phyloP scores from a whole-genome alignment of 2,329 filamentous ascomycete genomes.

The Fusarium temperatum region DNA sequence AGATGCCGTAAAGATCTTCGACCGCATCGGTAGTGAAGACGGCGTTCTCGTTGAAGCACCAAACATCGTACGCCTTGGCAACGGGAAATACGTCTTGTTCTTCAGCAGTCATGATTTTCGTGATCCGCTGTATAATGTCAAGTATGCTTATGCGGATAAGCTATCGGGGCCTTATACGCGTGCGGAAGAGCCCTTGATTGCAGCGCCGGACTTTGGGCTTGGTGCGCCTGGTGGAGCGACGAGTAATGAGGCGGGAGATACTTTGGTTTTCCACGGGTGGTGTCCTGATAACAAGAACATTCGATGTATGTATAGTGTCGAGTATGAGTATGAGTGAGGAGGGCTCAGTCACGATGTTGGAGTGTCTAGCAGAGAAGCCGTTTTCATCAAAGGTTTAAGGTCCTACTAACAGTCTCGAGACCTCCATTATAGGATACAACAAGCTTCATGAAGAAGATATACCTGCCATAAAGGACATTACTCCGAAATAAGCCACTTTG shows the following conservation, averaged over 20 bases:
- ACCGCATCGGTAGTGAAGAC: conserved; percentile 6
- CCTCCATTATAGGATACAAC: too few relatives aligned
- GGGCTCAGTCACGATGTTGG: too few relatives aligned
- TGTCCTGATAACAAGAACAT: neutral
- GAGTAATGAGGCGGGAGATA: conserved; percentile 10
- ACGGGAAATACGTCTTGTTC: conserved; percentile 7
- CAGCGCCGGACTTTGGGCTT: conserved; percentile 2
- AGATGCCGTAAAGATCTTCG: neutral
- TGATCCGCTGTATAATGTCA: conserved; percentile 5
- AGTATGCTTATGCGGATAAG: conserved; percentile 8
- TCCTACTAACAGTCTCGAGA: too few relatives aligned
- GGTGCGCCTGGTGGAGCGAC: conserved; percentile 13
- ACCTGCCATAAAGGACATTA: too few relatives aligned
- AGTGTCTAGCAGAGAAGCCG: too few relatives aligned
- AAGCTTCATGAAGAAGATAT: too few relatives aligned
- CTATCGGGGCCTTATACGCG: neutral
- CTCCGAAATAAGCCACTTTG: too few relatives aligned
- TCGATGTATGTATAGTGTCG: conserved; percentile 7
- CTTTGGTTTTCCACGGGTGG: conserved; percentile 11
- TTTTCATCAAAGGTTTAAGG: too few relatives aligned
- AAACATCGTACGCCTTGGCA: neutral
- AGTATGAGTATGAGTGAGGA: neutral
- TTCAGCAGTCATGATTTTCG: conserved; percentile 16
- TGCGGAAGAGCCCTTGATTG: neutral
- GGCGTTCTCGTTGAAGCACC: conserved; percentile 2